phyloP scores from a whole-genome alignment of 257 asterid genomes.

The Lithospermum erythrorhizon region DNA sequence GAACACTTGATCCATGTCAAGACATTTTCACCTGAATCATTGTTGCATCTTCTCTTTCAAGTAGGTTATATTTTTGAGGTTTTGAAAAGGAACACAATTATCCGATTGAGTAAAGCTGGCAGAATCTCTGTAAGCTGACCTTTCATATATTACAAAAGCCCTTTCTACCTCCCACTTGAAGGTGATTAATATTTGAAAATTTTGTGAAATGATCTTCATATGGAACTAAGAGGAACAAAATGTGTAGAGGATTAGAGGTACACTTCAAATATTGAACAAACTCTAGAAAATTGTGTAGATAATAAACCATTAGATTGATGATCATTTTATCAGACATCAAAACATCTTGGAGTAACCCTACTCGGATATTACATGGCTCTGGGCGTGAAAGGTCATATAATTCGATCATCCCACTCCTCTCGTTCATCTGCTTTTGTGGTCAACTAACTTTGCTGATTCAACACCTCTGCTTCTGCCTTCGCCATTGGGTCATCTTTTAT shows the following conservation, averaged over 20 bases:
- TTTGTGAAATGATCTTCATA: no score
- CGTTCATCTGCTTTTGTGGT: background rate
- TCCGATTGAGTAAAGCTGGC: no score
- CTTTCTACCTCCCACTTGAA: no score
- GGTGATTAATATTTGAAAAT: no score
- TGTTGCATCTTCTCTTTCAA: background rate
- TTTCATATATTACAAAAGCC: no score
- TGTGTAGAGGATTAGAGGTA: background rate
- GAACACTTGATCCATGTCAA: background rate
- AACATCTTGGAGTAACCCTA: background rate
- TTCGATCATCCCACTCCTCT: background rate
- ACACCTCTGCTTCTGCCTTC: slow-evolving; percentile 60
- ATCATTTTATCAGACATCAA: background rate
- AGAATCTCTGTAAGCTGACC: no score
- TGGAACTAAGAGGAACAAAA: background rate
- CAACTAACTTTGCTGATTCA: slow-evolving; percentile 24
- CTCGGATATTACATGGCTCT: background rate
- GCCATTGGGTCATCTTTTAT: slow-evolving; percentile 56
- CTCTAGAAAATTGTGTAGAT: background rate
- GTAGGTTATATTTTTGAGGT: background rate
- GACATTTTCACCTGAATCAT: background rate
- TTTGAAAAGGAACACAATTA: background rate
- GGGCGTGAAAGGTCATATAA: background rate
- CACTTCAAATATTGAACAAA: background rate
- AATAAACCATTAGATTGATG: background rate